Conservation (phyloP, 2,329 filamentous ascomycete genomes). For the Pyrenochaeta sp. region DNA sequence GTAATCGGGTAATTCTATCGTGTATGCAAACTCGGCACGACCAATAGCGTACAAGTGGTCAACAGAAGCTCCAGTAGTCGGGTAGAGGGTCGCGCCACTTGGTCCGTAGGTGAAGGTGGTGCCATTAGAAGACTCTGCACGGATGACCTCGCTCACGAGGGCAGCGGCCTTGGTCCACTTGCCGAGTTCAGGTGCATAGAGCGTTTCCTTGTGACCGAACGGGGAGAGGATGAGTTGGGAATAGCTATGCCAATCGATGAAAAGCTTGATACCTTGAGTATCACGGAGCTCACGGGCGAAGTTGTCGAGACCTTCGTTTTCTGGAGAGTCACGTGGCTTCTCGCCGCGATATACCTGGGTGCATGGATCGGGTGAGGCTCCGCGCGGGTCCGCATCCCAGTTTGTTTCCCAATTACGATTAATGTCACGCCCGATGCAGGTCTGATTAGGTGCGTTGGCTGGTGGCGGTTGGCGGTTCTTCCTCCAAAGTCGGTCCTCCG, state of each 20-base stretch:
- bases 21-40: slow-evolving; percentile 53
- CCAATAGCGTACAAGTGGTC: slow-evolving; percentile 54
- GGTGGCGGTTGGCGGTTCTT: slow-evolving; percentile 42
- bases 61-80: slow-evolving; percentile 54
- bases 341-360: slow-evolving; percentile 41
- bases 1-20: slow-evolving; percentile 58
- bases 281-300: slow-evolving; percentile 54
- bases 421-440: slow-evolving; percentile 43
- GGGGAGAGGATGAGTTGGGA: slow-evolving; percentile 65
- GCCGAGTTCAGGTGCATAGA: slow-evolving; percentile 55
- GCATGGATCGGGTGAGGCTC: slow-evolving; percentile 40
- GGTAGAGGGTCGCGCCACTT: slow-evolving; percentile 67
- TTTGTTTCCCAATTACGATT: slow-evolving; percentile 46
- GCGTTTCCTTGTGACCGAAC: slow-evolving; percentile 65
- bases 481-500: slow-evolving; percentile 43
- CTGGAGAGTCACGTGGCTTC: slow-evolving; percentile 34
- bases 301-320: slow-evolving; percentile 51
- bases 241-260: slow-evolving; percentile 70
- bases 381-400: slow-evolving; percentile 35
- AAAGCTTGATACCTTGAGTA: slow-evolving; percentile 62
- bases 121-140: slow-evolving; percentile 46
- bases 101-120: slow-evolving; percentile 53
- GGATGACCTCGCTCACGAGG: slow-evolving; percentile 58
- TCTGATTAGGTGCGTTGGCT: slow-evolving; percentile 31
- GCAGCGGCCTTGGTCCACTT: slow-evolving; percentile 60